Evolutionary conservation across 1,284 basidiomycete species (phyloP), one percentile per base, ranked within the genome.

Genomic region (Mycocalia duriaeana): DNA sequence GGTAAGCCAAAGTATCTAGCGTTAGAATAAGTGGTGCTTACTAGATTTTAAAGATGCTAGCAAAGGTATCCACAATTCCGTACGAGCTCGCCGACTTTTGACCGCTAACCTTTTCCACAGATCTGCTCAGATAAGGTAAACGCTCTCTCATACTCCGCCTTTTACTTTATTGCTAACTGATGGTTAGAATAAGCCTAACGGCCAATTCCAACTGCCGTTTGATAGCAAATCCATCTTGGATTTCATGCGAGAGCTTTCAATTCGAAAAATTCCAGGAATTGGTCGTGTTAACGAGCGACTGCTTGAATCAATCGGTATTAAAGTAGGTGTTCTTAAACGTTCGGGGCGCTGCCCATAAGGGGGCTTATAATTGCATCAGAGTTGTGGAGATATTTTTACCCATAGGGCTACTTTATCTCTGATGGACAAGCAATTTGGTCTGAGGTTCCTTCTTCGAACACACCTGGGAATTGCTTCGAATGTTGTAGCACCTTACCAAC

Each of bases 121-220:
- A 95, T 96, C 46, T 94, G 90, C 61, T 95, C 92, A 35, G 94
- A 97, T 64, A 90, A 87, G 71, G 85, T 84, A 46, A 28, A 50
- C 48, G 35, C 22, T 36, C 26, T 40, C 38, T 28, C 19, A 25
- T 39, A n/a, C 20, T 7, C 14, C 20, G 48, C 42, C 37, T 38
- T 37, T 25, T 22, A 16, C 19, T 23, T 16, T 23, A 28, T 48
- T 41, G 36, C 11, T 42, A 41, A 25, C 35, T 42, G 40, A 18
- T 19, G 14, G 44, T 39, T 53, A 89, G 83, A 96, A 96, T 66
- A 97, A 97, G 68, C 94, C 94, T 0, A 91, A 96, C 60, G 94
- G 93, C 1, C 91, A 94, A 63, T 96, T 81, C 57, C 77, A 81
- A 56, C 76, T 95, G 26, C 69, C 81, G 3, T 90, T 87, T 59